Percentiles rank a stretch among this genome's conserved stretches.
phyloP scores from a whole-genome alignment of 108 stramenopile species.

The Bacterosira constricta region DNA sequence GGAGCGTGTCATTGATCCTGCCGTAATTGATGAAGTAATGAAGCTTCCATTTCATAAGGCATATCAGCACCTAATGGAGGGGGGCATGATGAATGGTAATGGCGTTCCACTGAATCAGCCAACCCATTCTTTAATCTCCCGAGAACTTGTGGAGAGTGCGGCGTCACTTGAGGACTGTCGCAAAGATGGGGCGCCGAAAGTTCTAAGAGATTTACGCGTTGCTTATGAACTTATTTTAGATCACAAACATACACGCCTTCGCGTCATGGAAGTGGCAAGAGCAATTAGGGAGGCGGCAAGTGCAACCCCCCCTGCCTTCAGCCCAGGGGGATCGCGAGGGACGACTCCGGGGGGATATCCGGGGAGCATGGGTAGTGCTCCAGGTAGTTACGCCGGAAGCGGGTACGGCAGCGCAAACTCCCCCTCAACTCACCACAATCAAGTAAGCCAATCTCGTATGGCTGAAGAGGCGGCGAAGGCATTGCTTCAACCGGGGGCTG shows the following conservation, averaged over 20 bases:
- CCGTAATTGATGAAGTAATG: slow-evolving; percentile 92
- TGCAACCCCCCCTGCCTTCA: slow-evolving; percentile 90
- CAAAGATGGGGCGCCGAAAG: slow-evolving; percentile 80
- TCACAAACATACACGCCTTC: slow-evolving; percentile 94
- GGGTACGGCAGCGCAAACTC: slow-evolving; percentile 44
- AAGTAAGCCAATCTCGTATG: slow-evolving; percentile 61
- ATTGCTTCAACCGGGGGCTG: slow-evolving; percentile 62
- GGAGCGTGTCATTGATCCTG: slow-evolving; percentile 87
- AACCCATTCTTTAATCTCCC: slow-evolving; percentile 59
- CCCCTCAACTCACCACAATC: slow-evolving; percentile 42
- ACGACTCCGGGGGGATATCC: slow-evolving; percentile 78
- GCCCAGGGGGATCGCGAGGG: slow-evolving; percentile 85
- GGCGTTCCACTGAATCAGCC: slow-evolving; percentile 53
- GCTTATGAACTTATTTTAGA: slow-evolving; percentile 97
- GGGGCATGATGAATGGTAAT: slow-evolving; percentile 41
- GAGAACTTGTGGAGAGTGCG: slow-evolving; percentile 84
- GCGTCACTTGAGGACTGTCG: slow-evolving; percentile 84
- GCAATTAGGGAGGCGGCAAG: slow-evolving; percentile 92
- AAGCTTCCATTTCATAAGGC: slow-evolving; percentile 89
- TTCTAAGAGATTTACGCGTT: slow-evolving; percentile 88
- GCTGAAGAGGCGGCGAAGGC: slow-evolving; percentile 85
- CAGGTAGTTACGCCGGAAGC: slow-evolving; percentile 50
- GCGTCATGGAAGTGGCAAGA: slow-evolving; percentile 93
- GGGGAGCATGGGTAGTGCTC: slow-evolving; percentile 50
- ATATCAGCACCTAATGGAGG: slow-evolving; percentile 55